phyloP scores from a whole-genome alignment of 108 stramenopile species.

The Fistulifera pelliculosa region DNA sequence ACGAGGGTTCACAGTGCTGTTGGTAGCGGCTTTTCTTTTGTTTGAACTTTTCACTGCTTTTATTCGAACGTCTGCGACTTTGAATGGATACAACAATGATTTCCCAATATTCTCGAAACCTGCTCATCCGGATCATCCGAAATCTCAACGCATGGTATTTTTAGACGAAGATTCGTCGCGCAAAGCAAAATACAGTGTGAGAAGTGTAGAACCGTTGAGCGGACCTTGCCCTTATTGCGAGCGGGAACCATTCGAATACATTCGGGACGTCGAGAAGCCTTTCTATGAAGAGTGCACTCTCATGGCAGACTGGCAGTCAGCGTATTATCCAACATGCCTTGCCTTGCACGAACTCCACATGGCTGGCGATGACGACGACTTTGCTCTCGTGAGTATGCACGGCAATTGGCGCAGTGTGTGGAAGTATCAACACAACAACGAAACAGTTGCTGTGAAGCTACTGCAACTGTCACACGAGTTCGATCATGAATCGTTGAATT shows the following conservation, averaged over 20 bases:
- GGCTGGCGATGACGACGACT: slow-evolving; percentile 1
- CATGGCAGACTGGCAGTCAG: slow-evolving; percentile 48
- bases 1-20: too few relatives aligned
- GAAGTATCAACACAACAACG: slow-evolving; percentile 14
- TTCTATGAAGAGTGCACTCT: slow-evolving; percentile 44
- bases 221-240: slow-evolving; percentile 7
- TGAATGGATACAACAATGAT: too few relatives aligned
- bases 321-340: slow-evolving; percentile 59
- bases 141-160: too few relatives aligned
- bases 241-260: neutral
- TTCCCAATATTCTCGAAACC: too few relatives aligned
- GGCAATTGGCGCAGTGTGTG: slow-evolving; percentile 46
- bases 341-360: slow-evolving; percentile 44
- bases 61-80: too few relatives aligned
- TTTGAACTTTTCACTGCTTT: too few relatives aligned
- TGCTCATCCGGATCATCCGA: too few relatives aligned
- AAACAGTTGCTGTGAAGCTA: slow-evolving; percentile 1
- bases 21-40: too few relatives aligned
- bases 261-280: slow-evolving; percentile 11
- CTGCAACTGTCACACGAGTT: slow-evolving; percentile 20
- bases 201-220: neutral
- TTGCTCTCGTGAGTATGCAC: slow-evolving; percentile 17
- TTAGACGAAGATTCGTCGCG: too few relatives aligned
- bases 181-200: too few relatives aligned
- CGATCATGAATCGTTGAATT: slow-evolving; percentile 47